Evolutionary conservation across 345 rosid species (phyloP), one percentile per base, ranked within the genome.

Genomic region (Murraya koenigii): DNA sequence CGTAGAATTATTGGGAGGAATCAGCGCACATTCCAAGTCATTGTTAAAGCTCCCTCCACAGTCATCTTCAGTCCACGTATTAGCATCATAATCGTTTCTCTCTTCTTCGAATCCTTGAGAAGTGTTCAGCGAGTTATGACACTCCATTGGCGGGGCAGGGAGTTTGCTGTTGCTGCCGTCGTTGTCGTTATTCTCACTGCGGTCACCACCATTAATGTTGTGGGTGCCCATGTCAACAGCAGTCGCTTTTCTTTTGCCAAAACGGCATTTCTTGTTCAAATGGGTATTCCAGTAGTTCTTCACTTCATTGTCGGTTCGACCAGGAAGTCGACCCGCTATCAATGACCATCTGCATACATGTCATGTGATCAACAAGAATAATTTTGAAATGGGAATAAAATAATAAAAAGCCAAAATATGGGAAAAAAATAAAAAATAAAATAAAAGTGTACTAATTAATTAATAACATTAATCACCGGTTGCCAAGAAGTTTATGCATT

Each of bases 271-370:
- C 89, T 89, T 93, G 88, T 86, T 92, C 85, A 92, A 82, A 94
- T 92, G 95, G 52, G 98, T 92, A 87, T 94, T 92, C 98, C 97
- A 94, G 76, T 92, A 92, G 90, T 94, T 94, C 82, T 94, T 92
- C 78, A 92, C 93, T 74, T 94, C 98, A 36, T 94, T 94, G 69
- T 94, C 98, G 8, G 97, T 94, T 55, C 98, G 88, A 79, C 98
- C 98, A 1, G 98, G 98, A 75, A 92, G 91, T 22, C 97, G 87
- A 47, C 98, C 94, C 0, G 97, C 97, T 3, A 93, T 93, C 63
- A 93, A 82, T 20, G 98, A 89, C 98, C 94, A 93, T 71, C 98
- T 93, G 35, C 66, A 59, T 17, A 38, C 66, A 59, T 17, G 35
- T 47, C 17, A 44, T 13, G 49, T 0, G 49, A 44, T 44, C 17